A percentile compares a stretch with the other conserved stretches of the same genome.
phyloP scores from a whole-genome alignment of 331 rosid genomes.

The Pyracantha coccinea region DNA sequence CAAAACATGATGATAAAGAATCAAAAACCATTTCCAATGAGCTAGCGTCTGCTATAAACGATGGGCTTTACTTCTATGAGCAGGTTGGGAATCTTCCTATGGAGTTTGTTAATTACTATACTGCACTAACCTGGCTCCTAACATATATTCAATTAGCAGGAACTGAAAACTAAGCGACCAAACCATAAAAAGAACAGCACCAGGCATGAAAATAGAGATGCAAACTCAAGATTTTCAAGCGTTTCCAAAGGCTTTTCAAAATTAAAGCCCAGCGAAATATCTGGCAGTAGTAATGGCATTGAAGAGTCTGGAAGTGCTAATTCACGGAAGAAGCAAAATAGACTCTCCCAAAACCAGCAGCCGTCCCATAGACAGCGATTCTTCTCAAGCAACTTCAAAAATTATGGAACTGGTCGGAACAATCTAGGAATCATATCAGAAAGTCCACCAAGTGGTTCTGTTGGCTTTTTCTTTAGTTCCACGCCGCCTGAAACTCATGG shows the following conservation, averaged over 20 bases:
- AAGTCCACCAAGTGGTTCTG: conserved; percentile 90
- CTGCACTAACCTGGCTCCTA: background rate
- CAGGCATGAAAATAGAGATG: conserved; percentile 47
- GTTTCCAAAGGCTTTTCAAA: conserved; percentile 47
- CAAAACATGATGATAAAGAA: conserved; percentile 37
- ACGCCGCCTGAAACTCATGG: conserved; percentile 86
- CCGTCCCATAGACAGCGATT: conserved; percentile 66
- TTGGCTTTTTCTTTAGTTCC: conserved; percentile 93
- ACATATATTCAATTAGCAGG: conserved; percentile 40
- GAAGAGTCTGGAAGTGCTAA: conserved; percentile 55
- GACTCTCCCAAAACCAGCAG: conserved; percentile 50
- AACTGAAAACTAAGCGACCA: conserved; percentile 53
- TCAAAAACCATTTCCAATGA: conserved; percentile 73
- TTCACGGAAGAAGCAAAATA: conserved; percentile 63
- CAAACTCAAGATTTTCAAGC: conserved; percentile 40
- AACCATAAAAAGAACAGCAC: conserved; percentile 54
- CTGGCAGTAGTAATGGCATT: conserved; percentile 23
- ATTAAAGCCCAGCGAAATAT: conserved; percentile 45
- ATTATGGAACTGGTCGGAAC: conserved; percentile 62
- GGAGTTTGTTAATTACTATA: background rate
- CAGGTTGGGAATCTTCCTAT: conserved; percentile 48
- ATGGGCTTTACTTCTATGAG: conserved; percentile 86
- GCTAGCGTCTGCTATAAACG: conserved; percentile 84
- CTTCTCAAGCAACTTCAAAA: conserved; percentile 78
- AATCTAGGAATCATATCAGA: conserved; percentile 71